Percentiles rank a stretch among this genome's conserved stretches.
Conservation (phyloP, 1,284 basidiomycete genomes). For the Heterobasidion annosum region DNA sequence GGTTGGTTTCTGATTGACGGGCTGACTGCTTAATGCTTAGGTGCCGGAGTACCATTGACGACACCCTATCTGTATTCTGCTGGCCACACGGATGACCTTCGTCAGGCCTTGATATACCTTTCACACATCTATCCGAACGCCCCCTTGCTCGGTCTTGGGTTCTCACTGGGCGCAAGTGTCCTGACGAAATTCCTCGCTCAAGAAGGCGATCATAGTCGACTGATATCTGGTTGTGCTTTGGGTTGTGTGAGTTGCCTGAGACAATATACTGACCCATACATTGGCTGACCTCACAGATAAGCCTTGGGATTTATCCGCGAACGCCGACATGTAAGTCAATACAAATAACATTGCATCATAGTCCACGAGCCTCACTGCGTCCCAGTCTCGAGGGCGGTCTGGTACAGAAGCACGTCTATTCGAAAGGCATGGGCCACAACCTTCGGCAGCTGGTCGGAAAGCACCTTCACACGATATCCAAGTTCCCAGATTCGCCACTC, state of each 20-base stretch:
- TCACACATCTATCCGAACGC: conserved; percentile 70
- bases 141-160: conserved; percentile 81
- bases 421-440: conserved; percentile 77
- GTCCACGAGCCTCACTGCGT: conserved; percentile 4
- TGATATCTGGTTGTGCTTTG: conserved; percentile 70
- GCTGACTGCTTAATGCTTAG: conserved; percentile 24
- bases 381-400: conserved; percentile 55
- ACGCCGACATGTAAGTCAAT: conserved; percentile 41
- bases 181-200: conserved; percentile 89
- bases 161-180: conserved; percentile 91
- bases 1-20: not conserved
- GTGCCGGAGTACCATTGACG: conserved; percentile 78
- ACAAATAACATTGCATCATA: not conserved
- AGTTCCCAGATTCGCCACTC: conserved; percentile 42
- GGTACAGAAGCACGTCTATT: conserved; percentile 69
- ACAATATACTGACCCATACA: not conserved
- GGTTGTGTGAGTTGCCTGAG: conserved; percentile 55
- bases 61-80: conserved; percentile 83
- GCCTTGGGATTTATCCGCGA: conserved; percentile 71
- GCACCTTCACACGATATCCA: conserved; percentile 44
- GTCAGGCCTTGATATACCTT: conserved; percentile 76
- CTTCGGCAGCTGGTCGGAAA: conserved; percentile 57
- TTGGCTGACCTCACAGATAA: conserved; percentile 19
- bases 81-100: conserved; percentile 79
- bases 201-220: conserved; percentile 70